Percentiles rank a stretch among this genome's conserved stretches.
Evolutionary conservation across 73 alveolate genomes (phyloP).

Genomic region (Blepharisma japonicum): DNA sequence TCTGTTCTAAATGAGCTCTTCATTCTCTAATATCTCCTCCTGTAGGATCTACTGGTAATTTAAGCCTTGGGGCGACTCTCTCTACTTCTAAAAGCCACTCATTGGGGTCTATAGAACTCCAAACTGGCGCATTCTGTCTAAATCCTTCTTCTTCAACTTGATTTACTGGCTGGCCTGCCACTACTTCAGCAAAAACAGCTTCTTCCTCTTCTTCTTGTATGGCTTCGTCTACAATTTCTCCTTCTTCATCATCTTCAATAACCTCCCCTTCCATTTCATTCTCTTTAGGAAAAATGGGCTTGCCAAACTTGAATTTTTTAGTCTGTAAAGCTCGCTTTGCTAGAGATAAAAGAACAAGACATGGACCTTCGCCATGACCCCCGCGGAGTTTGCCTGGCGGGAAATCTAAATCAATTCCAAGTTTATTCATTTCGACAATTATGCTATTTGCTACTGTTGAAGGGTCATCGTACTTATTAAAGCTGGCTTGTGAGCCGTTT

Average conservation of each 20-base stretch:
- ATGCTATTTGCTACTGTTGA: conserved; percentile 55
- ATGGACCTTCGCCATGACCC: conserved; percentile 64
- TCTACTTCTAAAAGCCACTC: conserved; percentile 71
- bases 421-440: conserved; percentile 54
- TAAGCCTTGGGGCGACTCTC: conserved; percentile 63
- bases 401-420: conserved; percentile 53
- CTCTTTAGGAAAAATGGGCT: conserved; percentile 42
- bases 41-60: conserved; percentile 34
- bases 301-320: conserved; percentile 50
- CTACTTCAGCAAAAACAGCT: conserved; percentile 50
- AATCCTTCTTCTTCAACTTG: conserved; percentile 34
- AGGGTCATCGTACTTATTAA: conserved; percentile 69
- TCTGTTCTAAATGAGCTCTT: conserved; percentile 61
- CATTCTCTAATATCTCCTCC: conserved; percentile 58
- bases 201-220: conserved; percentile 61
- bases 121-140: conserved; percentile 39
- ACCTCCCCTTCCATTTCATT: conserved; percentile 7
- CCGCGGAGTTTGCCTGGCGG: conserved; percentile 59
- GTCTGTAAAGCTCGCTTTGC: conserved; percentile 41
- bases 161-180: conserved; percentile 23
- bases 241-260: conserved; percentile 39
- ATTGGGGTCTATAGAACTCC: conserved; percentile 48
- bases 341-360: conserved; percentile 41
- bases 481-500: conserved; percentile 50
- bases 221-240: conserved; percentile 40